Conservation (phyloP, 345 rosid genomes). For the Heritiera fomes region DNA sequence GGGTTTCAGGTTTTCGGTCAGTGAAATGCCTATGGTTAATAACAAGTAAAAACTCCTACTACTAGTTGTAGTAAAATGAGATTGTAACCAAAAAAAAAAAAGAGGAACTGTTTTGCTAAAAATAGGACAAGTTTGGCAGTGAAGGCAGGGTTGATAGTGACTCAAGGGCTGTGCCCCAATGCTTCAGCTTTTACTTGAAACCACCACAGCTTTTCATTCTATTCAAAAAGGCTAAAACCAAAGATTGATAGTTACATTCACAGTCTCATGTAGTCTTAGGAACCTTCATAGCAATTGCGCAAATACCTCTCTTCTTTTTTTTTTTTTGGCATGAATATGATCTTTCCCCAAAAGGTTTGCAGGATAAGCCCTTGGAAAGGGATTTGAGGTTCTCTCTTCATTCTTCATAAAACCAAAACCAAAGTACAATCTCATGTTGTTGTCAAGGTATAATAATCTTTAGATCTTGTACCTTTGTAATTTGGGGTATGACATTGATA, state of each 20-base stretch:
- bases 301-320: not conserved
- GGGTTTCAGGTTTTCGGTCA: too few relatives aligned
- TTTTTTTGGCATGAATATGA: not conserved
- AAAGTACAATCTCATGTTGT: not conserved
- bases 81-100: not conserved
- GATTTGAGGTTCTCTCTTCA: not conserved
- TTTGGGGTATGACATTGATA: not conserved
- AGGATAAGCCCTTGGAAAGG: not conserved
- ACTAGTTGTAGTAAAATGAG: not conserved
- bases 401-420: not conserved
- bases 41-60: not conserved
- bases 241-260: constrained; percentile 1
- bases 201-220: not conserved
- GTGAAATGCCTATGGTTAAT: constrained; percentile 15
- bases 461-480: not conserved
- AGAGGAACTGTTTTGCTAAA: constrained; percentile 28
- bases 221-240: not conserved
- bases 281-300: constrained; percentile 54
- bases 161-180: constrained; percentile 22
- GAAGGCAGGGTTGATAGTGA: constrained; percentile 31
- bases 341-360: not conserved
- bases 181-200: not conserved
- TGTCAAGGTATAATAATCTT: not conserved
- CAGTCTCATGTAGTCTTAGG: constrained; percentile 16
- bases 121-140: constrained; percentile 43